These are phyloP conservation scores for Escovopsis sp. DNA, from an alignment of 2,329 filamentous ascomycete species.

Conservation along the genomic window DNA sequence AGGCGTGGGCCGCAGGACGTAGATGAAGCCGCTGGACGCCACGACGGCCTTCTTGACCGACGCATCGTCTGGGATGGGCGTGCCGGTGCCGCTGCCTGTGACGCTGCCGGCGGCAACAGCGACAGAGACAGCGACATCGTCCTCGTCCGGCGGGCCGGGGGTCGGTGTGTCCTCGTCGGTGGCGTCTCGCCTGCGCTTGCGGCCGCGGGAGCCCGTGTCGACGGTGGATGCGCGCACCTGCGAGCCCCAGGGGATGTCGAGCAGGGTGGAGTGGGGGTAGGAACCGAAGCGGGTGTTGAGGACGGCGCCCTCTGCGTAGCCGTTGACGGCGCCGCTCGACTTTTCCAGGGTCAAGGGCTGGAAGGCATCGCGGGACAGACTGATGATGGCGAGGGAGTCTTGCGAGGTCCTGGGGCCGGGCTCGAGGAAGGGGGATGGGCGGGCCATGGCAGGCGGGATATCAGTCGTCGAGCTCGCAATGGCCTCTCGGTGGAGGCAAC, in stretches of 20 bases:
- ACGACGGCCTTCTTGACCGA: constrained; percentile 33
- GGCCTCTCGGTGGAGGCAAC: no score
- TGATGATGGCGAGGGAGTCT: constrained; percentile 63
- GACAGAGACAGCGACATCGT: constrained; percentile 13
- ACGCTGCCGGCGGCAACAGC: no score
- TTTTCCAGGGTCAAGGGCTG: constrained; percentile 57
- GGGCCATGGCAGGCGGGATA: constrained; percentile 16
- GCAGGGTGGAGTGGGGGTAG: constrained; percentile 63
- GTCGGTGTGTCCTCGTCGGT: constrained; percentile 28
- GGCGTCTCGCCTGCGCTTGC: constrained; percentile 42
- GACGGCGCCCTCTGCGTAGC: constrained; percentile 61
- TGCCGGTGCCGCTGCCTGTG: no score
- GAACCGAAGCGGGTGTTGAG: constrained; percentile 92
- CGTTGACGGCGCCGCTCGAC: constrained; percentile 46
- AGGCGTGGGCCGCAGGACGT: constrained; percentile 63
- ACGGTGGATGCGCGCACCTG: constrained; percentile 82
- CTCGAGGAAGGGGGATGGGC: constrained; percentile 62
- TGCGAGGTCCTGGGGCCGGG: constrained; percentile 46
- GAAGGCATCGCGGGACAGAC: constrained; percentile 76
- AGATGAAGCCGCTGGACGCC: constrained; percentile 56
- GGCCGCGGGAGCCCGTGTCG: constrained; percentile 77
- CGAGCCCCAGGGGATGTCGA: constrained; percentile 75
- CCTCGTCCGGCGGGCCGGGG: constrained; percentile 14
- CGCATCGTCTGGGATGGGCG: constrained; percentile 13
- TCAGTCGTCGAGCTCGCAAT: no score